These are phyloP conservation scores for Microbotryum violaceum DNA, from an alignment of 1,284 basidiomycete genomes.

Conservation along the genomic window DNA sequence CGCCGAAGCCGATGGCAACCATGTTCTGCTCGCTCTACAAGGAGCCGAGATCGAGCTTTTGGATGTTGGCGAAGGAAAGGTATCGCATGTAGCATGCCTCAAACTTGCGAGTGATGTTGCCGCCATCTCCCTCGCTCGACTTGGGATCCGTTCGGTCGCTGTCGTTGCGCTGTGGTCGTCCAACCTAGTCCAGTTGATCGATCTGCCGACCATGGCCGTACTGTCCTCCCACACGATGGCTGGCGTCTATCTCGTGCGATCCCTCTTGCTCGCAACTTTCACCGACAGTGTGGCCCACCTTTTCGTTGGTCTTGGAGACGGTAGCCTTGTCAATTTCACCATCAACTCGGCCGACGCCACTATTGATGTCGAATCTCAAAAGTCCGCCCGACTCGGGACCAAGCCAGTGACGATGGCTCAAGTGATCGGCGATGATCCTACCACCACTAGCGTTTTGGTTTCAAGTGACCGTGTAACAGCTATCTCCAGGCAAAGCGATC, in stretches of 20 bases:
- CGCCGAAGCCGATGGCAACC: conserved; percentile 57
- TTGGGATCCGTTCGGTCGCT: conserved; percentile 38
- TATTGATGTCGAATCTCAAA: conserved; percentile 43
- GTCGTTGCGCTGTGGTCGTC: conserved; percentile 71
- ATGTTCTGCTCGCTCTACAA: conserved; percentile 58
- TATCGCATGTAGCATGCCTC: conserved; percentile 10
- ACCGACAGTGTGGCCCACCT: conserved; percentile 49
- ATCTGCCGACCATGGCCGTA: conserved; percentile 47
- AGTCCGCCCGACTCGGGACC: conserved; percentile 59
- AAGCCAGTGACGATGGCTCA: conserved; percentile 55
- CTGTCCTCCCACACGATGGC: conserved; percentile 34
- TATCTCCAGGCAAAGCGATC: conserved; percentile 32
- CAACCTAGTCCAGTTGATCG: conserved; percentile 56
- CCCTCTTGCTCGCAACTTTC: conserved; percentile 63
- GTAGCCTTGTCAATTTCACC: conserved; percentile 59
- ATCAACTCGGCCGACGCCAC: conserved; percentile 42
- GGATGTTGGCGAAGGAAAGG: conserved; percentile 45
- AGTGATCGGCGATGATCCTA: conserved; percentile 27
- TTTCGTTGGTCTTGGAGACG: conserved; percentile 71
- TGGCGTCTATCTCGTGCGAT: conserved; percentile 57
- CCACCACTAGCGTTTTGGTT: conserved; percentile 35
- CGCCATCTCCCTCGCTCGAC: conserved; percentile 37
- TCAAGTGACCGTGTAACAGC: conserved; percentile 38
- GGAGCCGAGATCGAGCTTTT: conserved; percentile 54
- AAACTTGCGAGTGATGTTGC: conserved; percentile 33